Conservation (phyloP, 345 rosid species). For the Eucalyptus grandis region DNA sequence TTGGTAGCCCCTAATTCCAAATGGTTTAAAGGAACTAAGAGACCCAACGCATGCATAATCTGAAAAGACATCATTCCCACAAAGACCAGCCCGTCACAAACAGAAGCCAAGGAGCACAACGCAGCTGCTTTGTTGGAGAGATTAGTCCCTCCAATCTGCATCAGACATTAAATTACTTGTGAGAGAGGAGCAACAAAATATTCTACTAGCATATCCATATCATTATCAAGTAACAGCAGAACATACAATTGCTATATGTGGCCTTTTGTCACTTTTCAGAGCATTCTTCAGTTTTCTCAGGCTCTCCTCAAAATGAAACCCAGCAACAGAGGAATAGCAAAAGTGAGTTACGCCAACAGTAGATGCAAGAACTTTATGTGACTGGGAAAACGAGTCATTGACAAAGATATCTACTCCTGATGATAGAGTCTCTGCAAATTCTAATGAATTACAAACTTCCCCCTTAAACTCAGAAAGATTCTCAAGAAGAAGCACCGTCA, state of each 20-base stretch:
- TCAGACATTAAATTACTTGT: background rate
- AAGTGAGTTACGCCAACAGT: slow-evolving; percentile 46
- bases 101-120: slow-evolving; percentile 43
- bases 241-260: slow-evolving; percentile 55
- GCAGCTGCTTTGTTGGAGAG: slow-evolving; percentile 42
- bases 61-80: slow-evolving; percentile 56
- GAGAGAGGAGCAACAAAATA: background rate
- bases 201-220: background rate
- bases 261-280: slow-evolving; percentile 20
- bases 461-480: slow-evolving; percentile 44
- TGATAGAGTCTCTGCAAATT: slow-evolving; percentile 35
- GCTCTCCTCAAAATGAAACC: slow-evolving; percentile 49
- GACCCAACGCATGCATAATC: slow-evolving; percentile 42
- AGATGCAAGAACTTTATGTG: slow-evolving; percentile 58
- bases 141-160: slow-evolving; percentile 66
- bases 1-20: slow-evolving; percentile 27
- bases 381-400: slow-evolving; percentile 43
- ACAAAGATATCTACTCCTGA: slow-evolving; percentile 59
- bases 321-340: slow-evolving; percentile 43
- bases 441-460: slow-evolving; percentile 44
- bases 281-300: slow-evolving; percentile 24
- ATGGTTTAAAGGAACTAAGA: slow-evolving; percentile 27
- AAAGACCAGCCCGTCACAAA: slow-evolving; percentile 49
- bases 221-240: background rate
- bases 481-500: slow-evolving; percentile 31